phyloP scores from a whole-genome alignment of 768 basidiomycete genomes.

The Leccinum obscurum region DNA sequence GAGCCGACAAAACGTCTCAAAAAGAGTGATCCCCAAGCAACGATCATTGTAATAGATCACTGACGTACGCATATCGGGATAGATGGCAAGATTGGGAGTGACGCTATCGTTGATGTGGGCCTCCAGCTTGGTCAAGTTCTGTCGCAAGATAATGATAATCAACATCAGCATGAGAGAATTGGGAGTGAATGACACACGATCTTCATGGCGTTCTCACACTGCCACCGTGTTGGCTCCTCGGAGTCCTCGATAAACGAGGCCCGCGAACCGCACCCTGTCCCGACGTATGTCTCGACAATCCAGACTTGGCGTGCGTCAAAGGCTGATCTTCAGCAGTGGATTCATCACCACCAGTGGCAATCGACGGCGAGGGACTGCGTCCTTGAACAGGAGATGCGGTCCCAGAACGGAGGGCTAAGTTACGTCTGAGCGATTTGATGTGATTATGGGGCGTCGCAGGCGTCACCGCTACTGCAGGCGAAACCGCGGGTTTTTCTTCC shows the following conservation, averaged over 20 bases:
- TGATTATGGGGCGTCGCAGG: constrained; percentile 53
- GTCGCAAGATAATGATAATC: no score
- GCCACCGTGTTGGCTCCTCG: constrained; percentile 42
- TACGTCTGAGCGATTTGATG: constrained; percentile 37
- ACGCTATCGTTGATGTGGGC: no score
- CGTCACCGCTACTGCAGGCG: constrained; percentile 34
- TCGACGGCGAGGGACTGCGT: constrained; percentile 46
- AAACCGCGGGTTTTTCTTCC: constrained; percentile 25
- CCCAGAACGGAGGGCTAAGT: constrained; percentile 34
- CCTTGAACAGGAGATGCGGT: constrained; percentile 36
- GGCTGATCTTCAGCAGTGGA: constrained; percentile 33
- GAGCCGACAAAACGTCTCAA: no score
- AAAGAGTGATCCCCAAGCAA: no score
- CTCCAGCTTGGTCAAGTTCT: no score
- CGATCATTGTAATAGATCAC: no score
- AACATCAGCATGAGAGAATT: no score
- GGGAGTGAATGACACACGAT: no score
- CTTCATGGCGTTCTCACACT: constrained; percentile 39
- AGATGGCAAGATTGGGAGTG: no score
- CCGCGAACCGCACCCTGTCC: constrained; percentile 44
- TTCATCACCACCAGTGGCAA: constrained; percentile 25
- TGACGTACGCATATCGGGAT: no score
- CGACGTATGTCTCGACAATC: constrained; percentile 46
- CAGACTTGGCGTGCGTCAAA: constrained; percentile 33
- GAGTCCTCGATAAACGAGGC: constrained; percentile 49